Evolutionary conservation across 495 filamentous ascomycete genomes (phyloP).

Genomic region (Chaetomidium leptoderma): DNA sequence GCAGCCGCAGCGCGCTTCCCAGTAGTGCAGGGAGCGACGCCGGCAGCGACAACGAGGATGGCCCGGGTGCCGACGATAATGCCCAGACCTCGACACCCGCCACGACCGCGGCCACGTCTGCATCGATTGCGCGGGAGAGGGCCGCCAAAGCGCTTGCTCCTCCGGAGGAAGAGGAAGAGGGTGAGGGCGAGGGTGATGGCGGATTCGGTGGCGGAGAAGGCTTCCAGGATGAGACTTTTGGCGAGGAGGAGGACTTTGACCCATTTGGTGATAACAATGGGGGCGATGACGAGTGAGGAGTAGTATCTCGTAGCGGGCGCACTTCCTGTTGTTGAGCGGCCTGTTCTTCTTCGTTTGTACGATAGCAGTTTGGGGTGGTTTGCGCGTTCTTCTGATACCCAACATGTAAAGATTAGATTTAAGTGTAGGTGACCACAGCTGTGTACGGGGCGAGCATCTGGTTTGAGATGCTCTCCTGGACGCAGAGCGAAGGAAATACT

Average conservation of each 20-base stretch:
- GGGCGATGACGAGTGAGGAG: slow-evolving; percentile 21
- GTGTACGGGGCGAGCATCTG: not conserved
- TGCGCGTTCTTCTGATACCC: slow-evolving; percentile 8
- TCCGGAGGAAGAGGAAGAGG: slow-evolving; percentile 22
- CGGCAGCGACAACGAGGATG: not conserved
- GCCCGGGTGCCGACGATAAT: not conserved
- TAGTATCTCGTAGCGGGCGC: not conserved
- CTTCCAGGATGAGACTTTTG: slow-evolving; percentile 33
- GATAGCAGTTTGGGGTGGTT: not conserved
- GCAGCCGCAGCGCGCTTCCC: slow-evolving; percentile 18
- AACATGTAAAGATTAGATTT: not conserved
- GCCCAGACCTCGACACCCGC: not conserved
- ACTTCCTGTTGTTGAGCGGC: too few species aligned
- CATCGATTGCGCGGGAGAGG: not conserved
- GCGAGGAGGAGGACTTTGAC: slow-evolving; percentile 25
- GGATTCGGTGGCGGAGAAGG: slow-evolving; percentile 29
- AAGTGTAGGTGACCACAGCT: slow-evolving; percentile 3
- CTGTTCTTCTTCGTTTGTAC: not conserved
- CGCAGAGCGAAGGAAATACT: too few species aligned
- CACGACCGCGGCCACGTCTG: not conserved
- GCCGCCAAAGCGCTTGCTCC: not conserved
- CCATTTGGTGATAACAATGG: slow-evolving; percentile 25
- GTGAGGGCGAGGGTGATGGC: slow-evolving; percentile 22
- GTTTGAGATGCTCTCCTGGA: too few species aligned
- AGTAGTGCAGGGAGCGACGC: slow-evolving; percentile 25